Evolutionary conservation across 257 asterid species (phyloP).

Genomic region (Nicotiana sylvestris): DNA sequence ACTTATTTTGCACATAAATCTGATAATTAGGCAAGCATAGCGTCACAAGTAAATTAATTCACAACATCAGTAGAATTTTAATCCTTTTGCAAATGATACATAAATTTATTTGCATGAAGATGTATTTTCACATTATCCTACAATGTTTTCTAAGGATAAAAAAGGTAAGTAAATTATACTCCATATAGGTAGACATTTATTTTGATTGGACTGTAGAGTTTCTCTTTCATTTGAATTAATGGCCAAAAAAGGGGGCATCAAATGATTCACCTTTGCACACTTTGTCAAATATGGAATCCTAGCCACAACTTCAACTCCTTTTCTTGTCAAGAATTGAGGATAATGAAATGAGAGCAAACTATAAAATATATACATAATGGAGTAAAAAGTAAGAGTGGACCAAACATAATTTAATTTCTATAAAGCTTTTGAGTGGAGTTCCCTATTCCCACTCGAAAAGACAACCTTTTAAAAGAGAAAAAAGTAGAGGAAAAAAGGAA

Average conservation of each 20-base stretch:
- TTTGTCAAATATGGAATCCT: conserved; percentile 13
- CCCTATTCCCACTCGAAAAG: conserved; percentile 70
- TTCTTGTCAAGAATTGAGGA: background rate
- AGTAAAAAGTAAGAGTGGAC: conserved; percentile 1
- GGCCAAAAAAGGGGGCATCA: background rate
- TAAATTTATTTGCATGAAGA: background rate
- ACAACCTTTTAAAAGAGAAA: conserved; percentile 58
- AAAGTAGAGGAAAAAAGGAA: background rate
- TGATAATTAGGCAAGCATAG: background rate
- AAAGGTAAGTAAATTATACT: background rate
- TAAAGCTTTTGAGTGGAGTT: conserved; percentile 43
- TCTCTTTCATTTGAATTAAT: conserved; percentile 3
- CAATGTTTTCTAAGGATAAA: background rate
- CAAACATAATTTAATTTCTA: background rate
- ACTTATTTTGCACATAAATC: background rate
- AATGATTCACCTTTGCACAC: conserved; percentile 10
- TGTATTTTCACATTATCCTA: background rate
- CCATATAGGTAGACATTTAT: background rate
- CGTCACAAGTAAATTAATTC: background rate
- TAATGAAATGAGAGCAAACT: conserved; percentile 3
- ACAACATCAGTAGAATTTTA: background rate
- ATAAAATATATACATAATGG: conserved; percentile 3
- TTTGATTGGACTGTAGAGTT: background rate
- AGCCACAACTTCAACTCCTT: conserved; percentile 3
- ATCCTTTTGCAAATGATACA: background rate